Base-by-base conservation (phyloP, 2,329 filamentous ascomycete genomes). In the Onygenales sp. region DNA sequence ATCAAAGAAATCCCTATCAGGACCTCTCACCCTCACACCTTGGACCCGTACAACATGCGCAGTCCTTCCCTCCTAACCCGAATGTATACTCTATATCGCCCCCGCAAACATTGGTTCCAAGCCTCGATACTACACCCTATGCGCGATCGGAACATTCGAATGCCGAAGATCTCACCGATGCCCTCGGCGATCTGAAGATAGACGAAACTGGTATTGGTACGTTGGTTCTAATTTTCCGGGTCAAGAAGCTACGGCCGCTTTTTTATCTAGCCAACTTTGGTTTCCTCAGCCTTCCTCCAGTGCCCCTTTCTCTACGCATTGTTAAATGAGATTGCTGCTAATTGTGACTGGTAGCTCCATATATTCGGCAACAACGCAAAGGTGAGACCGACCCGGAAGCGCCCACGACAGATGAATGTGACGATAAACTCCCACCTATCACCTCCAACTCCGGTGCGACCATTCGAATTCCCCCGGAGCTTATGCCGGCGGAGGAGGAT, bases 401-500 rank as follows among this genome's bases (percentile, higher is more conserved):
- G n/a, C 74, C 75, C 31, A 66, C 72, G 14, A 68, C 81, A 27
- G 87, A 91, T 55, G 86, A 95, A 54, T 52, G 80, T 55, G 80
- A 83, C 7, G 50, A 17, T 44, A 72, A 79, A 33, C 70, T 94
- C 7, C 90, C 89, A 36, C 81, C 83, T 10, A 79, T 86, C 36
- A 78, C 81, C 13, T 79, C 80, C 6, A 81, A 83, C 7, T 80
- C 87, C 7, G 89, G 89, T 49, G 78, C 84, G 21, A 90, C 86
- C 55, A 86, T 95, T 55, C 83, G 89, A 38, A 95, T 97, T 57
- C 93, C 92, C 0, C 88, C 87, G 0, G 90, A 94, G 63, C 79
- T 97, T 63, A 95, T 97, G 90, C 92, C 92, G 1, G 81, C 86
- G 33, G 89, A 96, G 35, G 84, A 89, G 44, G 88, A 88, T 38